Conservation (phyloP, 2,329 filamentous ascomycete species). For the Stachybotrys echinatus region DNA sequence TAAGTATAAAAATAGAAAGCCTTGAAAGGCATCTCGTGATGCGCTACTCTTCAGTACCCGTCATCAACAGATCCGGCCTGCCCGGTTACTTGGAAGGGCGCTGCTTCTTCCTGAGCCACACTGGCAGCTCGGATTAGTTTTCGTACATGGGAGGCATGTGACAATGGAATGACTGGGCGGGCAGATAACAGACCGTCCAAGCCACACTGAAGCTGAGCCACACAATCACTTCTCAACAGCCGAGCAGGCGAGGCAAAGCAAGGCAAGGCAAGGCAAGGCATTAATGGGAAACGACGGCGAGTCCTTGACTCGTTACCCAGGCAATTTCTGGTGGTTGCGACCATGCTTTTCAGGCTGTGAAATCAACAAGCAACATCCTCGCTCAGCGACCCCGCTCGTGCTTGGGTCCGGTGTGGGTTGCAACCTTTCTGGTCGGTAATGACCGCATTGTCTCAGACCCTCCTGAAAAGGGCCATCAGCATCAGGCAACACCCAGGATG, state of each 20-base stretch:
- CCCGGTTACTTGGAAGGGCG: not conserved
- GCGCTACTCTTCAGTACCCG: too few species aligned
- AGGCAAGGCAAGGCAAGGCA: slow-evolving; percentile 1
- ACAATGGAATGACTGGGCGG: not conserved
- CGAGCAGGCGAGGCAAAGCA: too few species aligned
- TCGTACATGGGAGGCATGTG: not conserved
- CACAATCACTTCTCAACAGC: not conserved
- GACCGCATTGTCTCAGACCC: not conserved
- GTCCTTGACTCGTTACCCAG: too few species aligned
- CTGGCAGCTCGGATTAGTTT: too few species aligned
- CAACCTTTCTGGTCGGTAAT: not conserved
- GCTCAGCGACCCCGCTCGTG: not conserved
- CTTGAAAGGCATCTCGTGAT: too few species aligned
- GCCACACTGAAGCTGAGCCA: not conserved
- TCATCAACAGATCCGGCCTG: too few species aligned
- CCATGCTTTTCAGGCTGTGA: not conserved
- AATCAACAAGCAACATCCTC: not conserved
- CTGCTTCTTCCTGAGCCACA: too few species aligned
- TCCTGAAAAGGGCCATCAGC: too few species aligned
- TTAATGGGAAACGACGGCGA: too few species aligned
- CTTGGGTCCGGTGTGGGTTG: not conserved
- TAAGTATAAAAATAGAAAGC: too few species aligned
- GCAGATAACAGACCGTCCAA: not conserved
- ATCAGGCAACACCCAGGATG: not conserved
- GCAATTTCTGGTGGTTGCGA: too few species aligned